A percentile compares a stretch with the other conserved stretches of the same genome.
Evolutionary conservation across 2,329 filamentous ascomycete species (phyloP).

Genomic region (Hypoxylon sp.): DNA sequence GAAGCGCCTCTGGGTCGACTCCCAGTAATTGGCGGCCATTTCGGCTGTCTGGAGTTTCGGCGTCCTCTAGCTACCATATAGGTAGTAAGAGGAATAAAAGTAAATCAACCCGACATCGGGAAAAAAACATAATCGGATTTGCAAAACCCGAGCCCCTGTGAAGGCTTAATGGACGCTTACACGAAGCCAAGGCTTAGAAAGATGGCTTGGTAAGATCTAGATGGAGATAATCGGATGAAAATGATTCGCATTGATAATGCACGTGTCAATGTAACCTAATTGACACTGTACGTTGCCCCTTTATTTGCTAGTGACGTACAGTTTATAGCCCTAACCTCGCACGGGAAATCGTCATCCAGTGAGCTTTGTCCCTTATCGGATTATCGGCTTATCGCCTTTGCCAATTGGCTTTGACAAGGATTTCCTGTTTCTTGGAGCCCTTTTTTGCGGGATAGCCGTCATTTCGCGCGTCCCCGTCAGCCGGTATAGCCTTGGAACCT

Average conservation of each 20-base stretch:
- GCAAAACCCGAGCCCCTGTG: slow-evolving; percentile 34
- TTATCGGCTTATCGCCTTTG: slow-evolving; percentile 43
- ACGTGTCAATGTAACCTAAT: slow-evolving; percentile 13
- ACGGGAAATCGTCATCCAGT: slow-evolving; percentile 42
- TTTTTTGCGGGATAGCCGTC: slow-evolving; percentile 43
- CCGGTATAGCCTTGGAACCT: slow-evolving; percentile 27
- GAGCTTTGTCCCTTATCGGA: slow-evolving; percentile 26
- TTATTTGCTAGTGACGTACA: slow-evolving; percentile 17
- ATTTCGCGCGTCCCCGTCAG: slow-evolving; percentile 38
- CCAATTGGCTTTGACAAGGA: slow-evolving; percentile 30
- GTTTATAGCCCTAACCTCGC: slow-evolving; percentile 15
- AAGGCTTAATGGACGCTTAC: slow-evolving; percentile 39
- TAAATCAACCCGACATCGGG: slow-evolving; percentile 16
- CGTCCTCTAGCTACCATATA: slow-evolving; percentile 22
- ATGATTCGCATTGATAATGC: slow-evolving; percentile 9
- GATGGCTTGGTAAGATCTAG: slow-evolving; percentile 22
- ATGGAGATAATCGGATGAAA: slow-evolving; percentile 36
- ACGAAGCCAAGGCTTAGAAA: slow-evolving; percentile 35
- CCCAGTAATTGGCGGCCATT: slow-evolving; percentile 98
- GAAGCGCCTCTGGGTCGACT: slow-evolving; percentile 88
- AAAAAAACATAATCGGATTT: slow-evolving; percentile 23
- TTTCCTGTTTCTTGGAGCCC: slow-evolving; percentile 38
- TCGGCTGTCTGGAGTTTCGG: slow-evolving; percentile 5
- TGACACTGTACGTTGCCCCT: slow-evolving; percentile 28
- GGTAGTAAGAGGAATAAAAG: neutral